Conservation (phyloP, 2,329 filamentous ascomycete species). For the Hypoxylon sp. region DNA sequence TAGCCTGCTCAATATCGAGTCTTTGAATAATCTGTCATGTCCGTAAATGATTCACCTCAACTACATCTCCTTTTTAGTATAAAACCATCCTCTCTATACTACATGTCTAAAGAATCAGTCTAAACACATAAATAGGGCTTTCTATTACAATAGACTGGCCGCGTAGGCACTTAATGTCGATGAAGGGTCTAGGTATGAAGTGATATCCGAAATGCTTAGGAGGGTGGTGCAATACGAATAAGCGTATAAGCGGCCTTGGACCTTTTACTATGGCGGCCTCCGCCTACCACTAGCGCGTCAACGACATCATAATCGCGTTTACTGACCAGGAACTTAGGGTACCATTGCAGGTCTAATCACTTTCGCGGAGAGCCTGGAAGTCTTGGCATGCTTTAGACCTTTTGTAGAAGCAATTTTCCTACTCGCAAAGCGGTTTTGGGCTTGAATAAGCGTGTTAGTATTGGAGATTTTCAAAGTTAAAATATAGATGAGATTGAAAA, state of each 20-base stretch:
- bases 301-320: slow-evolving; percentile 35
- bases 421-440: slow-evolving; percentile 4
- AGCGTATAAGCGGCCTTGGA: slow-evolving; percentile 9
- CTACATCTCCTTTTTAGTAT: not conserved
- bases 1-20: not conserved
- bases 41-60: not conserved
- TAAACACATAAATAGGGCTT: not conserved
- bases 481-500: not conserved
- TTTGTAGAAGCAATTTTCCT: slow-evolving; percentile 18
- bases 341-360: slow-evolving; percentile 40
- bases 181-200: slow-evolving; percentile 1
- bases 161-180: slow-evolving; percentile 6
- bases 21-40: not conserved
- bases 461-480: not conserved
- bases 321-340: slow-evolving; percentile 36
- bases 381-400: slow-evolving; percentile 36
- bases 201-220: slow-evolving; percentile 8
- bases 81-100: not conserved
- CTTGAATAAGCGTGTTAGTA: not conserved
- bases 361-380: slow-evolving; percentile 27
- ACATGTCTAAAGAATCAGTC: not conserved
- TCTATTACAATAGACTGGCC: not conserved
- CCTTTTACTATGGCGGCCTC: slow-evolving; percentile 18
- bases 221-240: slow-evolving; percentile 23
- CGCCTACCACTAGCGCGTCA: slow-evolving; percentile 11